phyloP scores from a whole-genome alignment of 2,329 filamentous ascomycete genomes.

The Teratosphaeria gauchensis region DNA sequence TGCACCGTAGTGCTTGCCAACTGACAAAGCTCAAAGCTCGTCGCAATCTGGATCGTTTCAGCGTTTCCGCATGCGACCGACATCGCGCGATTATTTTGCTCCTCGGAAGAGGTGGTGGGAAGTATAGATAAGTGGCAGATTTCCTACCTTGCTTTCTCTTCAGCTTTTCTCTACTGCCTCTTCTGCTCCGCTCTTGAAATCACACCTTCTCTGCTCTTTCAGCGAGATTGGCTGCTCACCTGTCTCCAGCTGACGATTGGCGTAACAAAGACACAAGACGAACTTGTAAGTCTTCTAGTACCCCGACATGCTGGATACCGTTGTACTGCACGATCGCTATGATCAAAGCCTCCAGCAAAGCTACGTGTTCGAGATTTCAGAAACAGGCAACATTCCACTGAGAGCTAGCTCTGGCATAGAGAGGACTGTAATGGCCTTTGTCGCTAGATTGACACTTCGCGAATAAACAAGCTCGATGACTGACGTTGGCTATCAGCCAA shows the following conservation, averaged over 20 bases:
- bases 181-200: not conserved
- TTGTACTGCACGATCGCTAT: too few relatives aligned
- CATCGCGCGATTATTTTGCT: not conserved
- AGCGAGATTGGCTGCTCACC: not conserved
- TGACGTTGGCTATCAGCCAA: slow-evolving; percentile 4
- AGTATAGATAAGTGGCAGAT: not conserved
- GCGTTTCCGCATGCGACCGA: slow-evolving; percentile 1
- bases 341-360: too few relatives aligned
- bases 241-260: not conserved
- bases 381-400: too few relatives aligned
- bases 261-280: too few relatives aligned
- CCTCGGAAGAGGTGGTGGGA: not conserved
- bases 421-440: too few relatives aligned
- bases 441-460: too few relatives aligned
- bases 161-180: not conserved
- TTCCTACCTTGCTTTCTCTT: slow-evolving; percentile 1
- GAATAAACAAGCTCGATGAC: too few relatives aligned
- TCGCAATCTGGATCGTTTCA: slow-evolving; percentile 13
- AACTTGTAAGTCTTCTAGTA: too few relatives aligned
- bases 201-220: not conserved
- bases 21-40: slow-evolving; percentile 1
- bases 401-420: too few relatives aligned
- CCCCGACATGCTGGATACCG: too few relatives aligned
- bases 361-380: too few relatives aligned
- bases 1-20: not conserved